Percentiles rank a stretch among this genome's conserved stretches.
Evolutionary conservation across 768 basidiomycete genomes (phyloP).

Genomic region (Leccinum disarticulatum): DNA sequence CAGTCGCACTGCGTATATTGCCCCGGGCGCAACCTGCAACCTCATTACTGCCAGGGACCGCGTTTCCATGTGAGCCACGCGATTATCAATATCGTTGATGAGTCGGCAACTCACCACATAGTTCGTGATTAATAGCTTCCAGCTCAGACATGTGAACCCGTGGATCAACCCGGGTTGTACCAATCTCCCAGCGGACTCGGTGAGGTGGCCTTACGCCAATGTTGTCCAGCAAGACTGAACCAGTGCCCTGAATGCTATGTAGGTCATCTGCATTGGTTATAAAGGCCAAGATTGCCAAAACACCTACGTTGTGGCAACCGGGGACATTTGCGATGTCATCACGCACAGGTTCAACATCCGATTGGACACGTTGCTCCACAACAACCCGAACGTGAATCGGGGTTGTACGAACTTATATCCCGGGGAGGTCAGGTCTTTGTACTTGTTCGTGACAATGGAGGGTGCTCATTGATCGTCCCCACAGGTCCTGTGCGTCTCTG

Average conservation of each 20-base stretch:
- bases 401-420: not conserved
- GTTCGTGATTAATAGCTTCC: constrained; percentile 40
- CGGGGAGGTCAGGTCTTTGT: not conserved
- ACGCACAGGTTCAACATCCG: not conserved
- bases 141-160: constrained; percentile 63
- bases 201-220: constrained; percentile 13
- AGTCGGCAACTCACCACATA: not conserved
- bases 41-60: not conserved
- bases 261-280: constrained; percentile 56
- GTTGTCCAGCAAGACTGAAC: not conserved
- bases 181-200: constrained; percentile 12
- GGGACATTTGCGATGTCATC: not conserved
- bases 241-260: not conserved
- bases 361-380: not conserved
- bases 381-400: not conserved
- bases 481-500: not conserved
- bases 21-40: not conserved
- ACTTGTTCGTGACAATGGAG: not conserved
- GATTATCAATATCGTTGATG: not conserved
- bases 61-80: not conserved
- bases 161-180: no score
- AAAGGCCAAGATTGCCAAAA: constrained; percentile 52
- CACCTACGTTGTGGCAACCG: not conserved
- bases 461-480: not conserved
- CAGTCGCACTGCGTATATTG: not conserved